Base-by-base conservation (phyloP, 306 rosid species). In the Calophaca sinica region DNA sequence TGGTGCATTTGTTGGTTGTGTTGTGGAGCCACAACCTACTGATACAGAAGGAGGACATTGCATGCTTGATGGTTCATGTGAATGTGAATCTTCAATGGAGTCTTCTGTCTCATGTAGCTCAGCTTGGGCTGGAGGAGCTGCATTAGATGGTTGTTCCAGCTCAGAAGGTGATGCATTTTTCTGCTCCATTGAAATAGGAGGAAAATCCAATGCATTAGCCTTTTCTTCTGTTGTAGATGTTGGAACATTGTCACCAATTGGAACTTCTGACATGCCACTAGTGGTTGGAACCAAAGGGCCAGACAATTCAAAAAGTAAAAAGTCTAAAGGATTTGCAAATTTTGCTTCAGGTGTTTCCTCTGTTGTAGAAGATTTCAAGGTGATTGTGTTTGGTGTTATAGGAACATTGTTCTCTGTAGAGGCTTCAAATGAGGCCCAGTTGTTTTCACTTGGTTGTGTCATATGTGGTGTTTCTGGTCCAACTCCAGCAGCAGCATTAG, bases 241-340 rank as follows among this genome's bases (percentile, higher is more conserved):
- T 26, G 74, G 74, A 75, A 66, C 72, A 68, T 33, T 76, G 12
- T 7, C 69, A 57, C 57, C 71, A n/a, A 14, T 20, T 65, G 84
- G 68, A 32, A 70, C 75, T 72, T 72, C 80, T 72, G 76, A 35
- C 60, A 29, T 15, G 45, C 32, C 84, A 33, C 71, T 38, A 35
- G 60, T 74, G 2, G 59, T 70, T 49, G 81, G 59, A 75, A 53
- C 4, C 45, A 84, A 70, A 46, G 94, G 89, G 29, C 79, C 81
- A 31, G 92, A 84, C 79, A 88, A 81, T 49, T 81, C 96, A 29
- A 80, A 61, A 61, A 94, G 83, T 76, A 92, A 84, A 58, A 83
- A 79, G 77, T 92, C 98, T 79, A 90, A 12, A 68, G 86, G 79
- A 77, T 78, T 86, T 80, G 64, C 68, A 36, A 68, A 76, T 71